A percentile compares a stretch with the other conserved stretches of the same genome.
Conservation (phyloP, 192 early-diverging fungal species). For the Backusella tuberculispora region DNA sequence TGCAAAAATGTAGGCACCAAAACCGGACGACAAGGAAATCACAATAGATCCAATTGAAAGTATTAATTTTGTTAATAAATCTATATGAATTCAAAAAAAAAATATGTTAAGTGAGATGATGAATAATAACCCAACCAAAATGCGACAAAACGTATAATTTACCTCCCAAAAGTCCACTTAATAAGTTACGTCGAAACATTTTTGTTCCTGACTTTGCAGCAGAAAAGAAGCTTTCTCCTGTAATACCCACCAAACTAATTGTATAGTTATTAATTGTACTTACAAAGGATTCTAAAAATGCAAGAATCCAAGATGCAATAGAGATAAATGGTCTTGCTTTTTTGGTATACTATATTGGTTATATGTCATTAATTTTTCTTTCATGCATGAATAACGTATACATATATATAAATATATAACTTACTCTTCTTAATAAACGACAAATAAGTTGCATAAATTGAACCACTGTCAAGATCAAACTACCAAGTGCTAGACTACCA, state of each 20-base stretch:
- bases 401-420: conserved; percentile 6
- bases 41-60: conserved; percentile 61
- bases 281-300: conserved; percentile 47
- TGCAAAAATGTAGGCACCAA: conserved; percentile 61
- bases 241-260: conserved; percentile 71
- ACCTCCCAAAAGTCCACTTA: conserved; percentile 61
- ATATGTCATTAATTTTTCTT: neutral
- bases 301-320: conserved; percentile 39
- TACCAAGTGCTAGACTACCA: conserved; percentile 68
- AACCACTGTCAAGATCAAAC: conserved; percentile 62
- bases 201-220: conserved; percentile 64
- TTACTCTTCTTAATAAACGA: conserved; percentile 54
- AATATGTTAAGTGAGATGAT: neutral
- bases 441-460: conserved; percentile 54
- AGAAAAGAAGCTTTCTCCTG: conserved; percentile 63
- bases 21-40: conserved; percentile 59
- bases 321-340: conserved; percentile 47
- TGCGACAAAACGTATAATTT: neutral
- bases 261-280: conserved; percentile 68
- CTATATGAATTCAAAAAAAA: conserved; percentile 28
- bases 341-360: conserved; percentile 23
- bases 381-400: neutral
- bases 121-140: neutral
- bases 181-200: conserved; percentile 76
- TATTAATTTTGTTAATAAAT: conserved; percentile 58